A percentile compares a stretch with the other conserved stretches of the same genome.
These are phyloP conservation scores for Skeletonema potamos DNA, from an alignment of 108 stramenopile species.

Conservation along the genomic window DNA sequence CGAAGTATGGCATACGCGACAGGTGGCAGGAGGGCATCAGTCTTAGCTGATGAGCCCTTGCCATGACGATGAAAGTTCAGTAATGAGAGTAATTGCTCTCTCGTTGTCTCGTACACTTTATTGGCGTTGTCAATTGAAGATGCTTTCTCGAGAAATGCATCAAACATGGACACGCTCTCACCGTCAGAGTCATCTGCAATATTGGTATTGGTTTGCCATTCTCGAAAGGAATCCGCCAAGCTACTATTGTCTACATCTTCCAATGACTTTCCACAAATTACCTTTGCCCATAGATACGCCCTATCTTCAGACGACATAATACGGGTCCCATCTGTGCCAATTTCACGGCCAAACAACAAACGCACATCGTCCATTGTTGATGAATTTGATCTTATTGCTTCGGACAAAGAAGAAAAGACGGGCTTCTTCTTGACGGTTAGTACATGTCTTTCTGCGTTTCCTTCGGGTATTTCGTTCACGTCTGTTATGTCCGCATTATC, in stretches of 20 bases:
- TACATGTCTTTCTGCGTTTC: not conserved
- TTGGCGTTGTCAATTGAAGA: not conserved
- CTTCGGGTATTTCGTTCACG: not conserved
- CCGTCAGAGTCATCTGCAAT: not conserved
- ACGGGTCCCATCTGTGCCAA: not conserved
- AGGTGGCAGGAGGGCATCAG: conserved; percentile 66
- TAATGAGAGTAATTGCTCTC: conserved; percentile 13
- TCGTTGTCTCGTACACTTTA: conserved; percentile 4
- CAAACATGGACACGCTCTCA: conserved; percentile 2
- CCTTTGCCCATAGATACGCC: conserved; percentile 44
- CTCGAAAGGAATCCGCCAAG: conserved; percentile 43
- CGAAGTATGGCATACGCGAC: conserved; percentile 66
- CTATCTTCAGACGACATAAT: conserved; percentile 26
- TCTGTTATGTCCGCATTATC: not conserved
- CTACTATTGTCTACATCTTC: conserved; percentile 39
- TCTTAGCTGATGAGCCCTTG: conserved; percentile 6
- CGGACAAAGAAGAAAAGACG: conserved; percentile 24
- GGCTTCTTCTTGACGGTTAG: conserved; percentile 4
- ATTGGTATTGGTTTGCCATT: conserved; percentile 29
- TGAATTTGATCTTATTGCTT: conserved; percentile 34
- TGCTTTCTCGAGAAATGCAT: conserved; percentile 11
- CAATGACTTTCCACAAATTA: conserved; percentile 38
- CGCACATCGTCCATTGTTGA: conserved; percentile 39
- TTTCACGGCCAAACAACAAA: conserved; percentile 15
- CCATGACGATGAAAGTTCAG: conserved; percentile 12